Conservation (phyloP, 2,329 filamentous ascomycete genomes). For the Claviceps purpurea region DNA sequence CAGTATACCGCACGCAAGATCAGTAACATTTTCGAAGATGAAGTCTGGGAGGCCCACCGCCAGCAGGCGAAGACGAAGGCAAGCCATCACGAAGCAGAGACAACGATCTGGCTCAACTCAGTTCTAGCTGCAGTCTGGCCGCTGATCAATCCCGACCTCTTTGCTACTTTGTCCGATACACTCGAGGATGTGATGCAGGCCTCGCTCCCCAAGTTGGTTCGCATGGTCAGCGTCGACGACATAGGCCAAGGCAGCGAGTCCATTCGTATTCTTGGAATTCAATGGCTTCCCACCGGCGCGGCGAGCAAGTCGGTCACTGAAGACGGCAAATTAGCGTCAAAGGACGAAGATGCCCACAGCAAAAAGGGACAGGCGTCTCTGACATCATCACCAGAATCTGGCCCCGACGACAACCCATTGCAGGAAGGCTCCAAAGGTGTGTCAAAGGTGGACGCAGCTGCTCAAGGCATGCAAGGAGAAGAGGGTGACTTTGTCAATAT, state of each 20-base stretch:
- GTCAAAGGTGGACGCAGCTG: constrained; percentile 19
- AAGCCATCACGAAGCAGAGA: constrained; percentile 37
- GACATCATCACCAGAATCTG: neutral
- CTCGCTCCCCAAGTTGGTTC: constrained; percentile 52
- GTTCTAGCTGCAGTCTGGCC: constrained; percentile 57
- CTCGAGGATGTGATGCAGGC: constrained; percentile 74
- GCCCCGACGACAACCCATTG: constrained; percentile 7
- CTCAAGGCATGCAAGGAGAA: constrained; percentile 58
- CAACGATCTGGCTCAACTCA: constrained; percentile 62
- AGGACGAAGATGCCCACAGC: constrained; percentile 17
- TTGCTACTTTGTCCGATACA: constrained; percentile 53
- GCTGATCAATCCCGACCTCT: constrained; percentile 62
- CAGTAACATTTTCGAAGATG: constrained; percentile 50
- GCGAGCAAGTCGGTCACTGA: constrained; percentile 46
- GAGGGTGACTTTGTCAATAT: constrained; percentile 69
- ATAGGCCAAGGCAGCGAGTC: constrained; percentile 63
- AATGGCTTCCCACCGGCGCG: constrained; percentile 60
- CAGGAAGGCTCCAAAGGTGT: constrained; percentile 11
- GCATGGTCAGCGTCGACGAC: constrained; percentile 65
- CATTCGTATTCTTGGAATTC: constrained; percentile 54
- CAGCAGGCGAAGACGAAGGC: constrained; percentile 32
- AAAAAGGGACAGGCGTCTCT: constrained; percentile 18
- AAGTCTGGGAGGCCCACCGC: constrained; percentile 53
- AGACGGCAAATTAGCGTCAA: constrained; percentile 37
- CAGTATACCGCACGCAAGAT: constrained; percentile 51